Conservation (phyloP, 2,329 filamentous ascomycete species). For the Eurotiales sp. region DNA sequence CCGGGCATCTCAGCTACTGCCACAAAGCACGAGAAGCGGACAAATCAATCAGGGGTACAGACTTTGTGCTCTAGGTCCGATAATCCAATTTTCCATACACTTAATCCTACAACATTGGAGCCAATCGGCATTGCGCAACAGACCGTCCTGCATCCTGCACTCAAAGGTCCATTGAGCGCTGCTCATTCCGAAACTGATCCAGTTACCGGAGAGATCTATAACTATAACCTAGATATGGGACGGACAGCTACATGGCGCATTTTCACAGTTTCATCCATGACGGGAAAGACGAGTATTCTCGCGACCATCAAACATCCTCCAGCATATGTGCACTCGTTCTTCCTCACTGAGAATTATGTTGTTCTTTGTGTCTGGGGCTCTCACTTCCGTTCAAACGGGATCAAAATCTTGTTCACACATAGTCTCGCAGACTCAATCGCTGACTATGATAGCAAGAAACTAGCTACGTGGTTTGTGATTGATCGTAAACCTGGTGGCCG, state of each 20-base stretch:
- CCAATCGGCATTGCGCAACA: conserved; percentile 64
- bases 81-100: conserved; percentile 52
- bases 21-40: conserved; percentile 16
- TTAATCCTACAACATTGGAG: conserved; percentile 69
- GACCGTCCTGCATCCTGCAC: conserved; percentile 59
- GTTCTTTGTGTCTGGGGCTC: conserved; percentile 70
- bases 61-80: conserved; percentile 61
- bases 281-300: conserved; percentile 65
- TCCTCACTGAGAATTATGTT: conserved; percentile 67
- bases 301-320: conserved; percentile 59
- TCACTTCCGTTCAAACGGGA: conserved; percentile 55
- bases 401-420: conserved; percentile 59
- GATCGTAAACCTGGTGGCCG: conserved; percentile 56
- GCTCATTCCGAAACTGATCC: conserved; percentile 72
- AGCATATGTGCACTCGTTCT: conserved; percentile 81
- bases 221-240: conserved; percentile 72
- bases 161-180: conserved; percentile 64
- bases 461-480: conserved; percentile 69
- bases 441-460: conserved; percentile 55
- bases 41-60: conserved; percentile 37
- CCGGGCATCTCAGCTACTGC: conserved; percentile 49
- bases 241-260: conserved; percentile 60
- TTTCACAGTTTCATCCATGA: conserved; percentile 61
- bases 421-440: conserved; percentile 68
- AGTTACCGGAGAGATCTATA: conserved; percentile 70